Evolutionary conservation across 768 basidiomycete species (phyloP), one percentile per base, ranked within the genome.

Genomic region (Melanogaster broomeanus): DNA sequence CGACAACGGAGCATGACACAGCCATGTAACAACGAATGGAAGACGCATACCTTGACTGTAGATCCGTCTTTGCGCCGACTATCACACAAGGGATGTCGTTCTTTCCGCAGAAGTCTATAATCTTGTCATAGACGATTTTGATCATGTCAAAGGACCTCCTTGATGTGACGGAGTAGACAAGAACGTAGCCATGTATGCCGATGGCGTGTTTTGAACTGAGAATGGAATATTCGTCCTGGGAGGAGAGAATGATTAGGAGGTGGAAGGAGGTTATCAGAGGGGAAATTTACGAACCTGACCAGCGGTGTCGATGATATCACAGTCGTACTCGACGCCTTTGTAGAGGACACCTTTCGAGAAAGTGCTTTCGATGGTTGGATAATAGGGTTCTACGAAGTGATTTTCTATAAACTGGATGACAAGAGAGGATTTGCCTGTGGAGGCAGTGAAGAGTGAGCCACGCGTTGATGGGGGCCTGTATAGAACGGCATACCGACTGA

Each of bases 251-350:
- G n/a, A 45, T 41, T 52, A 22, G 42, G 53, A 56, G 31, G 51
- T 37, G 21, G 39, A 42, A 10, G 22, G 18, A 53, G 7, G 31
- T 31, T 51, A 38, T 37, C 13, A 15, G 25, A 48, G 9, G n/a
- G n/a, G 38, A 33, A 37, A 37, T 48, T 6, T 35, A 67, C 82
- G 58, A 50, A 92, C 94, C 84, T 98, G 96, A 25, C 96, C 96
- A 45, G 96, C 96, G 57, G 93, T 96, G 70, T 98, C 96, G 61
- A 98, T 92, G 74, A 98, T 95, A 72, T 96, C 93, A 73, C 94
- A 95, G 54, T 93, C 88, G 64, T 94, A 98, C 63, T 95, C 92
- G 28, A 87, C 79, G 44, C 94, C 95, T 49, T 90, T 91, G 75
- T 90, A 88, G 51, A 79, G 81, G 63, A 98, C 84, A 53, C 79